Percentiles rank a stretch among this genome's conserved stretches.
These are phyloP conservation scores for Heteromeles arbutifolia DNA, from an alignment of 306 rosid species.

Conservation along the genomic window DNA sequence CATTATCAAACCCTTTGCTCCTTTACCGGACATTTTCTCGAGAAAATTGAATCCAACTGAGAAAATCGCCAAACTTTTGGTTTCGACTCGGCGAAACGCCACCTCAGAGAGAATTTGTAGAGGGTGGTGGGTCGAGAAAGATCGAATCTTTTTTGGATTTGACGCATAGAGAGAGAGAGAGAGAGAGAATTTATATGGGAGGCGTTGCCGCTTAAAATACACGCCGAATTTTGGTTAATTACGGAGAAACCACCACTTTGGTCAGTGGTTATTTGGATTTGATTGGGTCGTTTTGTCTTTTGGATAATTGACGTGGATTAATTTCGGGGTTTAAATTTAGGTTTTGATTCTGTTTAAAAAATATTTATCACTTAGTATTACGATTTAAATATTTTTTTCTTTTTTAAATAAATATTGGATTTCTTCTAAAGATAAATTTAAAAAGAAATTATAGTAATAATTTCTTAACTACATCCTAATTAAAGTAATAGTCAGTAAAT, in stretches of 20 bases:
- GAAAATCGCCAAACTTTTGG: neutral
- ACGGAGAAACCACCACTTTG: neutral
- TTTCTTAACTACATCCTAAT: too few species aligned
- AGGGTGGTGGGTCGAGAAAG: neutral
- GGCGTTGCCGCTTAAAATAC: neutral
- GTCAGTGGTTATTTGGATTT: neutral
- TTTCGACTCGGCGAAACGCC: neutral
- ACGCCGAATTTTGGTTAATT: neutral
- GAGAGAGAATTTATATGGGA: neutral
- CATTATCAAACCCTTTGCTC: conserved; percentile 30
- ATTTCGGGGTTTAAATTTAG: too few species aligned
- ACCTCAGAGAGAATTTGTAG: neutral
- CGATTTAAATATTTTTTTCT: too few species aligned
- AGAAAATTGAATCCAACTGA: neutral
- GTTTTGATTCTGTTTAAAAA: too few species aligned
- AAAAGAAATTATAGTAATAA: too few species aligned
- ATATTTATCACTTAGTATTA: too few species aligned
- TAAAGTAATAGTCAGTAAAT: too few species aligned
- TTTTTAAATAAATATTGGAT: too few species aligned
- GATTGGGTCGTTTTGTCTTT: neutral
- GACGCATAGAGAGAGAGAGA: neutral
- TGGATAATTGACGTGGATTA: neutral
- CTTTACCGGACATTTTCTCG: conserved; percentile 23
- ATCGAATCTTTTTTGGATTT: neutral
- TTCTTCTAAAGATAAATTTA: too few species aligned